Conservation (phyloP, 1,284 basidiomycete genomes). For the Sporisorium exsertum region DNA sequence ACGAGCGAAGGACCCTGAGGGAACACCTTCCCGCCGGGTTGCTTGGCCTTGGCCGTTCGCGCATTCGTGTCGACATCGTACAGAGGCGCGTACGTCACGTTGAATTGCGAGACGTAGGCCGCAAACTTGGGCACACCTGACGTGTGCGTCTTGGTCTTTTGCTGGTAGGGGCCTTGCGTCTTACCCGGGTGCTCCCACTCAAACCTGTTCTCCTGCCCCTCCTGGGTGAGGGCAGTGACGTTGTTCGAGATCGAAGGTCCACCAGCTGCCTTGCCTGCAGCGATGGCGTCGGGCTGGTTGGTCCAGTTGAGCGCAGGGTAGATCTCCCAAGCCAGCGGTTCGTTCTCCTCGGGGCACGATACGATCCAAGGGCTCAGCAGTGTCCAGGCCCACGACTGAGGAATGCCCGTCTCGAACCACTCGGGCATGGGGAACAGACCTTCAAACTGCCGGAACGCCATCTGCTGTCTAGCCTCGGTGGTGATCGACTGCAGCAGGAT, state of each 20-base stretch:
- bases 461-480: slow-evolving; percentile 58
- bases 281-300: slow-evolving; percentile 50
- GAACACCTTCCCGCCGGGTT: slow-evolving; percentile 46
- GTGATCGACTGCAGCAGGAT: slow-evolving; percentile 59
- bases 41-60: slow-evolving; percentile 49
- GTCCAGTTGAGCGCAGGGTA: slow-evolving; percentile 53
- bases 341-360: slow-evolving; percentile 48
- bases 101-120: slow-evolving; percentile 56
- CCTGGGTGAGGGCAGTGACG: slow-evolving; percentile 47
- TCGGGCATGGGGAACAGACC: slow-evolving; percentile 50
- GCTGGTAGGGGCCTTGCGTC: slow-evolving; percentile 53
- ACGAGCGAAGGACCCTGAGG: slow-evolving; percentile 34
- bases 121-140: slow-evolving; percentile 48
- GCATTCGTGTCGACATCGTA: slow-evolving; percentile 50
- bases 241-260: slow-evolving; percentile 57
- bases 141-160: slow-evolving; percentile 49
- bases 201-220: slow-evolving; percentile 44
- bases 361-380: slow-evolving; percentile 52
- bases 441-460: slow-evolving; percentile 50
- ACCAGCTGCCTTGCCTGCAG: slow-evolving; percentile 45
- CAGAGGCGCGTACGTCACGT: slow-evolving; percentile 55
- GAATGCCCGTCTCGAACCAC: slow-evolving; percentile 61
- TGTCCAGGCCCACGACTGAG: slow-evolving; percentile 62
- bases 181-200: slow-evolving; percentile 52
- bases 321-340: slow-evolving; percentile 53